A percentile compares a stretch with the other conserved stretches of the same genome.
Evolutionary conservation across 2,329 filamentous ascomycete genomes (phyloP).

Genomic region (Teratosphaeria destructans): DNA sequence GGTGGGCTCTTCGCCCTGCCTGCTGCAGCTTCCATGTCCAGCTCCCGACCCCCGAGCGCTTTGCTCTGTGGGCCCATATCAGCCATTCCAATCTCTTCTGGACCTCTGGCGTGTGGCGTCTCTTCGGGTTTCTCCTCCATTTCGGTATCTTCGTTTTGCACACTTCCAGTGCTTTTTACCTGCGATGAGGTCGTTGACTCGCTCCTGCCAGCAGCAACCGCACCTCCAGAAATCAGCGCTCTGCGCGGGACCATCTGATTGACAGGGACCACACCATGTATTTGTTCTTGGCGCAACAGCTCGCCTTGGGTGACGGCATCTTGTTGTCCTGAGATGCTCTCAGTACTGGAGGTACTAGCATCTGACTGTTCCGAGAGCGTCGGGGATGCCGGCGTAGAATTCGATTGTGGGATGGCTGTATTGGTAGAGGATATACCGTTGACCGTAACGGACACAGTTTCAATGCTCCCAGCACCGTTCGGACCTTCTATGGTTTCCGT

Average conservation of each 20-base stretch:
- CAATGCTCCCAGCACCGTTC: slow-evolving; percentile 66
- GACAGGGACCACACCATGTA: slow-evolving; percentile 65
- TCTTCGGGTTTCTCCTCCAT: slow-evolving; percentile 42
- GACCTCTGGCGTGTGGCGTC: slow-evolving; percentile 69
- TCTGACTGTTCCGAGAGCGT: slow-evolving; percentile 23
- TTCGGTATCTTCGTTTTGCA: slow-evolving; percentile 16
- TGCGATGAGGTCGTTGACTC: slow-evolving; percentile 9
- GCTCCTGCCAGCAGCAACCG: slow-evolving; percentile 13
- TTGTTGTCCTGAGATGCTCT: slow-evolving; percentile 22
- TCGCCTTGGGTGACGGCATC: slow-evolving; percentile 71
- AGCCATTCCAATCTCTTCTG: slow-evolving; percentile 71
- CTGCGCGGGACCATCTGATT: slow-evolving; percentile 38
- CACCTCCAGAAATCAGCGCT: slow-evolving; percentile 14
- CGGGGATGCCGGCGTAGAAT: slow-evolving; percentile 16
- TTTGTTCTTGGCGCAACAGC: slow-evolving; percentile 74
- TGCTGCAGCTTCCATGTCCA: slow-evolving; percentile 34
- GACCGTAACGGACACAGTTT: slow-evolving; percentile 67
- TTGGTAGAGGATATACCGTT: slow-evolving; percentile 44
- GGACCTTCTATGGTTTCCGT: slow-evolving; percentile 74
- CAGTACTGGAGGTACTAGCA: slow-evolving; percentile 27
- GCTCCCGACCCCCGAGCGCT: slow-evolving; percentile 15
- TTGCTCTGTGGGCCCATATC: slow-evolving; percentile 69
- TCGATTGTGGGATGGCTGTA: slow-evolving; percentile 2
- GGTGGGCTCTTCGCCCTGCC: slow-evolving; percentile 23
- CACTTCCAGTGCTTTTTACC: slow-evolving; percentile 1